Evolutionary conservation across 225 moss, liverwort and hornwort genomes (phyloP).

Genomic region (Sphagnum tenellum): DNA sequence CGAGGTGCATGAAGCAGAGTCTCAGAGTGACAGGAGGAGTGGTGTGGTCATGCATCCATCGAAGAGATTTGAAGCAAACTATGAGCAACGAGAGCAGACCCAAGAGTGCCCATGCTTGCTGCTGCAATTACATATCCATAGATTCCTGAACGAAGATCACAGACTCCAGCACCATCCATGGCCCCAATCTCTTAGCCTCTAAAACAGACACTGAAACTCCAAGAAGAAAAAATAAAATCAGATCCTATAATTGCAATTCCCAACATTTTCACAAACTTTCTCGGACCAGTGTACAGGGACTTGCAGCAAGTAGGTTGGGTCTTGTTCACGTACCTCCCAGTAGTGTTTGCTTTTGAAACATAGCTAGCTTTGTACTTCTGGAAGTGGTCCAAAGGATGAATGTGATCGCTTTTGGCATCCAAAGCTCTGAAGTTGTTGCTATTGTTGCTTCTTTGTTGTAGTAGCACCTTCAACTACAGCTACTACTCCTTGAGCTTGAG

Average conservation of each 20-base stretch:
- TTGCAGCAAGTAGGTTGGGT: no score
- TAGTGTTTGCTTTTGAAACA: conserved; percentile 45
- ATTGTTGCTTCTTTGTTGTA: no score
- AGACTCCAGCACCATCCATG: conserved; percentile 14
- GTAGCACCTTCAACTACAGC: no score
- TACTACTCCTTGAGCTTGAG: no score
- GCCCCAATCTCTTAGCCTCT: no score
- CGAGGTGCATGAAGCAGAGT: conserved; percentile 21
- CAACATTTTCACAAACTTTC: no score
- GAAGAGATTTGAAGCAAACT: conserved; percentile 41
- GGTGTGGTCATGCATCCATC: conserved; percentile 12
- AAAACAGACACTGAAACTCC: no score
- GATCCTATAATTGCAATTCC: no score
- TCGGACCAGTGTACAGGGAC: no score
- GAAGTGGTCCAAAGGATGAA: conserved; percentile 37
- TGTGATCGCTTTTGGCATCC: conserved; percentile 23
- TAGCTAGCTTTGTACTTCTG: conserved; percentile 43
- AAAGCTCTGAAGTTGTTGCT: conserved; percentile 19
- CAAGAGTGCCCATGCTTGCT: conserved; percentile 27
- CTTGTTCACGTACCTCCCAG: conserved; percentile 42
- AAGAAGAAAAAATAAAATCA: no score
- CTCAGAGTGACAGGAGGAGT: no score
- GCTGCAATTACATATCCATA: conserved; percentile 37
- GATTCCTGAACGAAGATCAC: conserved; percentile 33
- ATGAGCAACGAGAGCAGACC: conserved; percentile 30